Evolutionary conservation across 129 eudicot species (phyloP).

Genomic region (Chrysanthemum lavandulifolium): DNA sequence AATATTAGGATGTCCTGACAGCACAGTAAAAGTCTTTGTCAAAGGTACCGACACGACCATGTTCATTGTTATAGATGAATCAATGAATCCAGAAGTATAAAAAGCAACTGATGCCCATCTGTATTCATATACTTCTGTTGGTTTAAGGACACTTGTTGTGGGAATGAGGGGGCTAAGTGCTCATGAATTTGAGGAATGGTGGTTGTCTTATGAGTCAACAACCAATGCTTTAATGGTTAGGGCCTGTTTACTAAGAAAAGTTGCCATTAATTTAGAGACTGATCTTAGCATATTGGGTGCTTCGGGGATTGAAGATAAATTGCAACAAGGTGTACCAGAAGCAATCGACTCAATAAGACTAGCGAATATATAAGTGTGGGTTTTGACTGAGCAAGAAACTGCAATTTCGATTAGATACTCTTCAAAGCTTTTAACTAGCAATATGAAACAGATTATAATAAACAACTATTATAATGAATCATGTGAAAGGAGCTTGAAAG

Average conservation of each 20-base stretch:
- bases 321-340: conserved; percentile 92
- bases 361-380: conserved; percentile 91
- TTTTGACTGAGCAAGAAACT: conserved; percentile 96
- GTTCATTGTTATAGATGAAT: conserved; percentile 33
- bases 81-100: conserved; percentile 41
- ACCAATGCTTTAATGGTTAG: conserved; percentile 84
- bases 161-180: conserved; percentile 64
- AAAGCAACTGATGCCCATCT: conserved; percentile 66
- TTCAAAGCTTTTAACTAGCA: conserved; percentile 70
- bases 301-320: conserved; percentile 83
- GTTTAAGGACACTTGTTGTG: conserved; percentile 86
- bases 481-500: conserved; percentile 60
- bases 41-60: conserved; percentile 41
- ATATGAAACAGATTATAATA: conserved; percentile 73
- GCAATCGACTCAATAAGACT: conserved; percentile 79
- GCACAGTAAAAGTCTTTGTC: conserved; percentile 33
- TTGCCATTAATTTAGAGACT: conserved; percentile 64
- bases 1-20: conserved; percentile 33
- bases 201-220: conserved; percentile 76
- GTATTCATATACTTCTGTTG: conserved; percentile 64
- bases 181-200: conserved; percentile 82
- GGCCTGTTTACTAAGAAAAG: conserved; percentile 73
- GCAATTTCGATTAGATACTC: conserved; percentile 94
- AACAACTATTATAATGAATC: conserved; percentile 68
- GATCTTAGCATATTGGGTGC: conserved; percentile 69